These are phyloP conservation scores for Boletus sp. DNA, from an alignment of 768 basidiomycete species.

Conservation along the genomic window DNA sequence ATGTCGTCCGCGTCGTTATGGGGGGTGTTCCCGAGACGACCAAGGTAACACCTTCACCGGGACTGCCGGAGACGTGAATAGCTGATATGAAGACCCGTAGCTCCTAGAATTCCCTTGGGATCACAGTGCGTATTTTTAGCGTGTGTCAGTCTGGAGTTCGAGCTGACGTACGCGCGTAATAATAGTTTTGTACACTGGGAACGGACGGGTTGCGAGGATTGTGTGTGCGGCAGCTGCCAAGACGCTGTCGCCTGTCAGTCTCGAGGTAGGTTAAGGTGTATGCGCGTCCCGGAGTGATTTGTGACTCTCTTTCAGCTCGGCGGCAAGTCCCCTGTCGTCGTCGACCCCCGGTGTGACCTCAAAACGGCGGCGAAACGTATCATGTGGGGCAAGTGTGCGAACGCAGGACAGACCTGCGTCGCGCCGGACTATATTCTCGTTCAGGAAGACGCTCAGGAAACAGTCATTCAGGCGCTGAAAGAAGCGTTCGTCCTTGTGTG, in stretches of 20 bases:
- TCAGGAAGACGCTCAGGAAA: conserved; percentile 38
- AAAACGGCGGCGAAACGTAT: conserved; percentile 65
- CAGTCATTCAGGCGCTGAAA: conserved; percentile 38
- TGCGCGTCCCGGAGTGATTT: background rate
- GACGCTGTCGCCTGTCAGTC: conserved; percentile 63
- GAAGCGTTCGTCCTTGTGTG: conserved; percentile 34
- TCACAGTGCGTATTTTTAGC: conserved; percentile 39
- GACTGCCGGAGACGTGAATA: background rate
- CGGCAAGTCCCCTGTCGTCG: conserved; percentile 72
- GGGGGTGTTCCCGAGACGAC: conserved; percentile 65
- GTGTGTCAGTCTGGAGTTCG: background rate
- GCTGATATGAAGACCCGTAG: conserved; percentile 31
- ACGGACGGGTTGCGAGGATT: conserved; percentile 58
- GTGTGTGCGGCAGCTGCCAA: conserved; percentile 75
- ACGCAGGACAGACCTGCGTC: conserved; percentile 75
- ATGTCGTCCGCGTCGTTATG: conserved; percentile 63
- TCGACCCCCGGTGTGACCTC: conserved; percentile 69
- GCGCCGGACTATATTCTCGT: conserved; percentile 58
- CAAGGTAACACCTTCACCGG: conserved; percentile 32
- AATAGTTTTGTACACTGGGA: conserved; percentile 54
- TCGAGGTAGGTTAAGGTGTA: conserved; percentile 39
- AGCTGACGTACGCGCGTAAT: background rate
- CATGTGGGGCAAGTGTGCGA: conserved; percentile 77
- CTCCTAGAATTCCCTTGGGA: conserved; percentile 72
- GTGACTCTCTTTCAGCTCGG: conserved; percentile 42